Percentiles rank a stretch among this genome's conserved stretches.
These are phyloP conservation scores for Penicillium sp. DNA, from an alignment of 2,329 filamentous ascomycete species.

Conservation along the genomic window DNA sequence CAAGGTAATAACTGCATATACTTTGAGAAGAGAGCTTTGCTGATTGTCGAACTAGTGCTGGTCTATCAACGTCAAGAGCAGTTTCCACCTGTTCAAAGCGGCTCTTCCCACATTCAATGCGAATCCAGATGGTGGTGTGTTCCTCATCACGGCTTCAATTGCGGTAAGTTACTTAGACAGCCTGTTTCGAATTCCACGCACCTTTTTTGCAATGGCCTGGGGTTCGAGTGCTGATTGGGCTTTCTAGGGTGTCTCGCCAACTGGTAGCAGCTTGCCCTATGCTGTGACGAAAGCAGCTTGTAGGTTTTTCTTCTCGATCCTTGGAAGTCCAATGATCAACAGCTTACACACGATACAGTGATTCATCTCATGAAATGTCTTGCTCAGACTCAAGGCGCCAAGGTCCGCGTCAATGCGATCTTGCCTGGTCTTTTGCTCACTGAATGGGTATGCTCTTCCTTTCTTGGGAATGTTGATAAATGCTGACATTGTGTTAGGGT, in stretches of 20 bases:
- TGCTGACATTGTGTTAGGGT: slow-evolving; percentile 43
- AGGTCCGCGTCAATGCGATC: slow-evolving; percentile 65
- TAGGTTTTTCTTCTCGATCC: slow-evolving; percentile 21
- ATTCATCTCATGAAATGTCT: slow-evolving; percentile 68
- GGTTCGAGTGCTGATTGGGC: background rate
- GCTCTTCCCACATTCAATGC: slow-evolving; percentile 60
- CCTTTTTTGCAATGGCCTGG: background rate
- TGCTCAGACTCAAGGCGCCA: slow-evolving; percentile 62
- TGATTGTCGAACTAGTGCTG: slow-evolving; percentile 50
- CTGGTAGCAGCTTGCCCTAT: slow-evolving; percentile 68
- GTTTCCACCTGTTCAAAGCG: slow-evolving; percentile 56
- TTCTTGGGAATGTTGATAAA: background rate
- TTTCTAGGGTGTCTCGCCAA: slow-evolving; percentile 50
- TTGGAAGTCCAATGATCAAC: background rate
- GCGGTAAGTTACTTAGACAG: slow-evolving; percentile 46
- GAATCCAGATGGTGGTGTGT: slow-evolving; percentile 64
- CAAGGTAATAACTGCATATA: slow-evolving; percentile 43
- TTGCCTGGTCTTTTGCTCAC: slow-evolving; percentile 66
- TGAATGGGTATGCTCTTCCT: slow-evolving; percentile 58
- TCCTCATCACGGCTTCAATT: slow-evolving; percentile 64
- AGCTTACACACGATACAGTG: slow-evolving; percentile 35
- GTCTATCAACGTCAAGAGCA: slow-evolving; percentile 62
- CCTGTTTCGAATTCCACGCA: slow-evolving; percentile 17
- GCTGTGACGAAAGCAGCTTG: slow-evolving; percentile 76
- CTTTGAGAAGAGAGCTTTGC: background rate